These are phyloP conservation scores for Metschnikowia rubicola DNA, from an alignment of 805 yeast species.

Conservation along the genomic window DNA sequence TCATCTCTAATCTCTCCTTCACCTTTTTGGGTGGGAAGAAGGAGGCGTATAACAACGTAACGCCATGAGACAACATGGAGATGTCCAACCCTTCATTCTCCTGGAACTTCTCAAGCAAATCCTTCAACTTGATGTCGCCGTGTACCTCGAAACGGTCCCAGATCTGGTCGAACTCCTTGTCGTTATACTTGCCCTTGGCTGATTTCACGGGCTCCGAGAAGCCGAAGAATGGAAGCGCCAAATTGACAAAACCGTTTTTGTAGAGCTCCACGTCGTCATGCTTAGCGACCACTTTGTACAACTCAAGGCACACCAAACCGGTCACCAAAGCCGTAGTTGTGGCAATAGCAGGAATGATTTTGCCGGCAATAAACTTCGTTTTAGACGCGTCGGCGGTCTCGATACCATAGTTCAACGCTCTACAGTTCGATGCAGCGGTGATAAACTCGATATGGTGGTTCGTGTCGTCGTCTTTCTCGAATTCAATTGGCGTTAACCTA, in stretches of 20 bases:
- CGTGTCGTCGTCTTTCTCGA: conserved; percentile 96
- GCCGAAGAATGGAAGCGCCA: conserved; percentile 94
- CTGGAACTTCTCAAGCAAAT: conserved; percentile 71
- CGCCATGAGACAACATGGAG: conserved; percentile 89
- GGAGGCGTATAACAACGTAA: conserved; percentile 83
- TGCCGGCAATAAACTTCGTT: conserved; percentile 97
- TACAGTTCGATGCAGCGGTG: conserved; percentile 90
- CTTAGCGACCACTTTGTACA: conserved; percentile 82
- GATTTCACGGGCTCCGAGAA: conserved; percentile 95
- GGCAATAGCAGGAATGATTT: conserved; percentile 98
- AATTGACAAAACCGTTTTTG: conserved; percentile 87
- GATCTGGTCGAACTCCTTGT: conserved; percentile 75
- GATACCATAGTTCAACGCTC: conserved; percentile 88
- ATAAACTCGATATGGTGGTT: conserved; percentile 97
- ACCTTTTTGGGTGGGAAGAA: conserved; percentile 91
- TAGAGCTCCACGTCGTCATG: conserved; percentile 75
- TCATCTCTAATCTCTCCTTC: conserved; percentile 67
- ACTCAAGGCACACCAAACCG: conserved; percentile 88
- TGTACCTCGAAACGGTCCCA: conserved; percentile 91
- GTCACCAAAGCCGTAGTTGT: conserved; percentile 98
- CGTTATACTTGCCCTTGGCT: conserved; percentile 75
- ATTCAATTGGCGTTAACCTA: conserved; percentile 83
- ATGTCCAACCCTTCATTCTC: conserved; percentile 81
- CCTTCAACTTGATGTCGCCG: conserved; percentile 73
- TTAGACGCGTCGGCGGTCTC: conserved; percentile 84